Conservation (phyloP, 169 alveolate species). For the Amoebophrya sp. region DNA sequence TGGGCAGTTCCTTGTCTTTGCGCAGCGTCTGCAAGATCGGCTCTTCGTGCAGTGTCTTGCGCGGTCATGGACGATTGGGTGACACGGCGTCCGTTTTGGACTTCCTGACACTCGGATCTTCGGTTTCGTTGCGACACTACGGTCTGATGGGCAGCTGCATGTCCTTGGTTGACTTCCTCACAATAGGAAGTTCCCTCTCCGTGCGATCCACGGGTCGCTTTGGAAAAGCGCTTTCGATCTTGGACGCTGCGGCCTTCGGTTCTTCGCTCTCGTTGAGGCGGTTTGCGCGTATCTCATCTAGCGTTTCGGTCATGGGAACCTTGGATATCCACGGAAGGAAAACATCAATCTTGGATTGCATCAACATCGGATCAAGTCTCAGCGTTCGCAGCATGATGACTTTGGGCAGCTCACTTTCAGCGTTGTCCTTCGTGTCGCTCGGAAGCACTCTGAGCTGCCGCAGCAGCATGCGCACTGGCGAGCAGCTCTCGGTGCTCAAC, state of each 20-base stretch:
- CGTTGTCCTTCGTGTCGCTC: background rate
- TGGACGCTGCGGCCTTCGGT: background rate
- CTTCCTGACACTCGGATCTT: background rate
- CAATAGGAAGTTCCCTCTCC: conserved; percentile 10
- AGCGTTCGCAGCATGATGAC: background rate
- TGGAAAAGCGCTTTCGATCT: background rate
- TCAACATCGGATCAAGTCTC: background rate
- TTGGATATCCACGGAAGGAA: background rate
- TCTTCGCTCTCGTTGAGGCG: conserved; percentile 10
- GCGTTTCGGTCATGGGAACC: background rate
- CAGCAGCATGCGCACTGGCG: background rate
- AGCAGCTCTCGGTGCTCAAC: background rate
- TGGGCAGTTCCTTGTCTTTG: conserved; percentile 12
- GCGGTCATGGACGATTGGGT: background rate
- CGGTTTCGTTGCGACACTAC: background rate
- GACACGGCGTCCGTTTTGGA: background rate
- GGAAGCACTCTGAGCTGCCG: background rate
- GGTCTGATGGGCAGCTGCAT: background rate
- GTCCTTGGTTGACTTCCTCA: background rate
- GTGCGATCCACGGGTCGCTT: background rate
- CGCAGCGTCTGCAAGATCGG: background rate
- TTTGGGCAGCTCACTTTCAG: background rate
- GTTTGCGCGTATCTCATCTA: conserved; percentile 13
- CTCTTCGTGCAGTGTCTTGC: background rate
- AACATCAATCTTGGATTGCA: background rate